Base-by-base conservation (phyloP, 2,329 filamentous ascomycete species). In the Cladosporium colombiae region DNA sequence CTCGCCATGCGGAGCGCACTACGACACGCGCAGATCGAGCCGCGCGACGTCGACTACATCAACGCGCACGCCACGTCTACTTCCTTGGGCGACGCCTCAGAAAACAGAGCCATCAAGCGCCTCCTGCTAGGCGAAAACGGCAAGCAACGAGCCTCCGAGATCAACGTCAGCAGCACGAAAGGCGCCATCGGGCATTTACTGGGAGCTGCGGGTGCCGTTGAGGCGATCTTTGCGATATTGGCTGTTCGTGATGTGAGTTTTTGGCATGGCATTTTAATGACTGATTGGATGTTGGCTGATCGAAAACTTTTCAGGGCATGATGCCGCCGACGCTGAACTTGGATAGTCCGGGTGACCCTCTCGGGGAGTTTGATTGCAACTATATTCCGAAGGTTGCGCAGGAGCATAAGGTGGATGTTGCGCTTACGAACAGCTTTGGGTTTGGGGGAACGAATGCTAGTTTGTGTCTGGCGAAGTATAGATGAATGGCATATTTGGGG, bases 391-490 rank as follows among this genome's bases (percentile, higher is more conserved):
- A 88, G 4, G 75, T 82, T 55, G 84, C 92, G 0, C 93, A 97
- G 77, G 78, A 90, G 62, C 88, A 87, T 70, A 76, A 82, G 2
- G 86, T 98, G 13, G 81, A 87, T 65, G 89, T 94, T 25, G 91
- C 91, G 5, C 73, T 99, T 66, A 95, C 92, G 3, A 99, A 99
- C 74, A 98, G 94, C 76, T 99, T 99, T 80, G 95, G 95, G 0
- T 99, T 99, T 80, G 95, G 95, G 13, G 95, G 95, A 18, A 98
- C 94, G 1, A 99, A 99, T 80, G 93, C 94, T 50, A 93, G 88
- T 63, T 81, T 99, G 44, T 93, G 93, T 62, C 94, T 98, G 73
- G 84, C 84, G 8, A 84, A 81, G 58, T 65, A 65, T 6, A 44
- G 29, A 65, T 10, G 29, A n/a, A n/a, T n/a, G n/a, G n/a, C n/a